Evolutionary conservation across 2,329 filamentous ascomycete genomes (phyloP).

Genomic region (Fusarium sterilihyphosum): DNA sequence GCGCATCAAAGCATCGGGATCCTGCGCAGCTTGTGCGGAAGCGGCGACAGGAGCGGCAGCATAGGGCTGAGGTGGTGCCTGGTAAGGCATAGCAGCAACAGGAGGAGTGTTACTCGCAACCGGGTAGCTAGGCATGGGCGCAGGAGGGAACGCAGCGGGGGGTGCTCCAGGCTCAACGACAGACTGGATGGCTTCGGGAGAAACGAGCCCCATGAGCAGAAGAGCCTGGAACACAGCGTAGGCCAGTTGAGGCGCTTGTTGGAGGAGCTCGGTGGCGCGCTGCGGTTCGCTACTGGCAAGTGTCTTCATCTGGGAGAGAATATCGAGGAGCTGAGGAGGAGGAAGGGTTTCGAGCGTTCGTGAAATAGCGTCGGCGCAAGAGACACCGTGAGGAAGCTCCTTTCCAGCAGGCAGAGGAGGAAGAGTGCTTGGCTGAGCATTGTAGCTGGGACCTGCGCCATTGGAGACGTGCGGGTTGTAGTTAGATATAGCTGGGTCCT

Average conservation of each 20-base stretch:
- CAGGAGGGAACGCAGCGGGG: slow-evolving; percentile 50
- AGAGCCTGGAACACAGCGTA: slow-evolving; percentile 97
- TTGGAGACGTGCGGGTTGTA: slow-evolving; percentile 47
- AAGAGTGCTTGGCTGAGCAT: slow-evolving; percentile 61
- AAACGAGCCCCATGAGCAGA: slow-evolving; percentile 91
- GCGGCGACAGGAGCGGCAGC: slow-evolving; percentile 47
- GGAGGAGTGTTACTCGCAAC: slow-evolving; percentile 55
- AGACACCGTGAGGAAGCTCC: slow-evolving; percentile 84
- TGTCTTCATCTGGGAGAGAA: slow-evolving; percentile 93
- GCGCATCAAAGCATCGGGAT: slow-evolving; percentile 79
- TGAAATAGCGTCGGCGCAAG: slow-evolving; percentile 90
- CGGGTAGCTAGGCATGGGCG: slow-evolving; percentile 45
- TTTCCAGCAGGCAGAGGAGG: slow-evolving; percentile 86
- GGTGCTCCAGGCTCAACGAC: slow-evolving; percentile 74
- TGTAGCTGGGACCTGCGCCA: slow-evolving; percentile 47
- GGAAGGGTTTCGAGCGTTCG: slow-evolving; percentile 88
- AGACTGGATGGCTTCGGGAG: slow-evolving; percentile 81
- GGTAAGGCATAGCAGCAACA: slow-evolving; percentile 56
- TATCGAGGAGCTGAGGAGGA: slow-evolving; percentile 88
- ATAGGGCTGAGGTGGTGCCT: slow-evolving; percentile 55
- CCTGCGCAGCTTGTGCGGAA: slow-evolving; percentile 54
- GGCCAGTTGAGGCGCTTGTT: slow-evolving; percentile 89
- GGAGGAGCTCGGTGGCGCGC: slow-evolving; percentile 85
- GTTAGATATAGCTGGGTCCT: slow-evolving; percentile 34
- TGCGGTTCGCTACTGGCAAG: slow-evolving; percentile 83